A percentile compares a stretch with the other conserved stretches of the same genome.
phyloP scores from a whole-genome alignment of 2,329 filamentous ascomycete genomes.

The Aspergillus arachidicola region DNA sequence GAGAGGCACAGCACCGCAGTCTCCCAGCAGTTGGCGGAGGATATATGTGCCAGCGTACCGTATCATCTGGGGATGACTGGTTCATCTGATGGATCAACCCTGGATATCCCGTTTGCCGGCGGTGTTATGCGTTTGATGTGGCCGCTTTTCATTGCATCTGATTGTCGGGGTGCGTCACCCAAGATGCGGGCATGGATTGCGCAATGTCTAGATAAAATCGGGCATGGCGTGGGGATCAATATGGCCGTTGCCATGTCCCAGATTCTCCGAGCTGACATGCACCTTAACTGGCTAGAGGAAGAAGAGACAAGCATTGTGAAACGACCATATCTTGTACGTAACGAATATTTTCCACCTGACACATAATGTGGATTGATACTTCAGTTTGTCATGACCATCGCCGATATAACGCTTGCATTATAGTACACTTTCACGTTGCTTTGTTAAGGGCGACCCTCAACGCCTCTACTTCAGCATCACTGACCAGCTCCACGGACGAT shows the following conservation, averaged over 20 bases:
- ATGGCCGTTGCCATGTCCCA: background rate
- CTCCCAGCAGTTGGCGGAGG: conserved; percentile 15
- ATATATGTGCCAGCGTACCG: conserved; percentile 23
- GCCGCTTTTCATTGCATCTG: conserved; percentile 23
- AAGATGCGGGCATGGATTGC: conserved; percentile 2
- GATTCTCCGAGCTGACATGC: background rate
- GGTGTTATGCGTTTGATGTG: conserved; percentile 17
- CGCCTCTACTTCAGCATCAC: conserved; percentile 9
- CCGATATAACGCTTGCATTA: too few relatives aligned
- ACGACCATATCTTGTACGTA: background rate
- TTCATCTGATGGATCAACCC: conserved; percentile 1
- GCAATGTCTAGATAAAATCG: conserved; percentile 11
- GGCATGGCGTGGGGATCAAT: background rate
- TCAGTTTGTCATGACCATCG: background rate
- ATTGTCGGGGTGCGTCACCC: background rate
- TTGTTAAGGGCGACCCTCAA: background rate
- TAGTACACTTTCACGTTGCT: background rate
- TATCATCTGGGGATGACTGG: conserved; percentile 14
- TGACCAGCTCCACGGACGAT: background rate
- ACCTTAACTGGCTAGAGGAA: background rate
- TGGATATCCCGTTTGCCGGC: conserved; percentile 8
- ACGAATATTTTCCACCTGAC: background rate
- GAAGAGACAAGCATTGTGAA: background rate
- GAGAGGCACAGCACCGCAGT: conserved; percentile 4
- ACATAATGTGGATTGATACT: background rate